phyloP scores from a whole-genome alignment of 2,329 filamentous ascomycete genomes.

The Botrytis galanthina region DNA sequence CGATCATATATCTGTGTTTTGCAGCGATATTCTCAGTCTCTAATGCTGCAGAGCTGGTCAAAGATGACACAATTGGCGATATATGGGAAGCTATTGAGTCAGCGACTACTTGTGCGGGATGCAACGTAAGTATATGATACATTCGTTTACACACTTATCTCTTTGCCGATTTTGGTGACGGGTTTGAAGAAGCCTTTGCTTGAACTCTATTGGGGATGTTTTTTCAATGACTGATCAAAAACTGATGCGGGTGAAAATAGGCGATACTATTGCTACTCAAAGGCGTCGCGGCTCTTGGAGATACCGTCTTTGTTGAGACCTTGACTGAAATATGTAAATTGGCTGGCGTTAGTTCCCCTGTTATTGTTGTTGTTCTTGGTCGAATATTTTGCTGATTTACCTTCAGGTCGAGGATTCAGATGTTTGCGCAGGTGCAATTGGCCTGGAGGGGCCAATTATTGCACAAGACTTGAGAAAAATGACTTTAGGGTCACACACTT shows the following conservation, averaged over 20 bases:
- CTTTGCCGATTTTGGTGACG: neutral
- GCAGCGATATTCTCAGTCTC: neutral
- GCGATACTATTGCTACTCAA: constrained; percentile 45
- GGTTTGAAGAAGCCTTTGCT: neutral
- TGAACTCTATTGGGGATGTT: neutral
- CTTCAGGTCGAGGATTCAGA: constrained; percentile 36
- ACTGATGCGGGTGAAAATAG: constrained; percentile 17
- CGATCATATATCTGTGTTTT: constrained; percentile 5
- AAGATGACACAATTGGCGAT: constrained; percentile 7
- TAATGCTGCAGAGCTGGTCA: constrained; percentile 11
- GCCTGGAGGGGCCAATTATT: constrained; percentile 53
- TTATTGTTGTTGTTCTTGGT: neutral
- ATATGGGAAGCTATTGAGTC: constrained; percentile 20
- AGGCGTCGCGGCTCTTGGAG: constrained; percentile 45
- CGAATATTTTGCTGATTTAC: neutral
- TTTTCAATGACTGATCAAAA: neutral
- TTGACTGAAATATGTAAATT: constrained; percentile 40
- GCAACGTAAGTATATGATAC: constrained; percentile 15
- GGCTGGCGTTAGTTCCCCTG: constrained; percentile 25
- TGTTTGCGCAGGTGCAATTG: constrained; percentile 46
- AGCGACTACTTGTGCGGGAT: constrained; percentile 15
- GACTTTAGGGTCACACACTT: constrained; percentile 48
- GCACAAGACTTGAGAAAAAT: constrained; percentile 51
- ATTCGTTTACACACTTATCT: neutral
- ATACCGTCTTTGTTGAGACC: constrained; percentile 42